Percentiles rank a stretch among this genome's conserved stretches.
Conservation (phyloP, 495 filamentous ascomycete genomes). For the Penicillium malachiteum region DNA sequence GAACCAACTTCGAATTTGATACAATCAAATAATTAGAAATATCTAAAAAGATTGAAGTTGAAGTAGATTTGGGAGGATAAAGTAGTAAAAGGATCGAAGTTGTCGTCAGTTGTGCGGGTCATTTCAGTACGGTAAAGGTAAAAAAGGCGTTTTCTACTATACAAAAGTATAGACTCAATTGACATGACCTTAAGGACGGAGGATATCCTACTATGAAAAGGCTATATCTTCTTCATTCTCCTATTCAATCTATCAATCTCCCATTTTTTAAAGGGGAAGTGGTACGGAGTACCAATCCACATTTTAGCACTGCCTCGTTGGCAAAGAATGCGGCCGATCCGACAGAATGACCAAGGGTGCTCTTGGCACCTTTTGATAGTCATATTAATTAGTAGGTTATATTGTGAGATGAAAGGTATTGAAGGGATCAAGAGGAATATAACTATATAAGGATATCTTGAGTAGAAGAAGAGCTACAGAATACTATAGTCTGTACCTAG, state of each 20-base stretch:
- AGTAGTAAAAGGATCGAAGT: not conserved
- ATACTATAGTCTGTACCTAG: too few species aligned
- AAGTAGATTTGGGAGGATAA: not conserved
- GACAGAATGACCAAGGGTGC: constrained; percentile 14
- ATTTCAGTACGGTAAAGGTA: constrained; percentile 8
- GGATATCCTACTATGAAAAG: not conserved
- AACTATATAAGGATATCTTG: too few species aligned
- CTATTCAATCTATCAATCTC: not conserved
- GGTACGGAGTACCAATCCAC: constrained; percentile 12
- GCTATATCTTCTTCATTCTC: too few species aligned
- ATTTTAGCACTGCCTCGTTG: constrained; percentile 20
- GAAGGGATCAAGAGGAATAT: too few species aligned
- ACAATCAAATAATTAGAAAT: not conserved
- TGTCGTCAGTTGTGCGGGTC: constrained; percentile 18
- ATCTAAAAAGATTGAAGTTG: not conserved
- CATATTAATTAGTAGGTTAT: not conserved
- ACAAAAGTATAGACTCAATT: not conserved
- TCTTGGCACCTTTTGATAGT: not conserved
- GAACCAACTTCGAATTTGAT: not conserved
- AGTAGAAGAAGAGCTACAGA: too few species aligned
- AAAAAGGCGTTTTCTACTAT: not conserved
- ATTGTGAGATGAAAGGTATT: too few species aligned
- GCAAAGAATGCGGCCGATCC: constrained; percentile 20
- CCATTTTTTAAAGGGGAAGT: not conserved
- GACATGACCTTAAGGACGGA: not conserved